phyloP scores from a whole-genome alignment of 768 basidiomycete species.

The Mycena latifolia region DNA sequence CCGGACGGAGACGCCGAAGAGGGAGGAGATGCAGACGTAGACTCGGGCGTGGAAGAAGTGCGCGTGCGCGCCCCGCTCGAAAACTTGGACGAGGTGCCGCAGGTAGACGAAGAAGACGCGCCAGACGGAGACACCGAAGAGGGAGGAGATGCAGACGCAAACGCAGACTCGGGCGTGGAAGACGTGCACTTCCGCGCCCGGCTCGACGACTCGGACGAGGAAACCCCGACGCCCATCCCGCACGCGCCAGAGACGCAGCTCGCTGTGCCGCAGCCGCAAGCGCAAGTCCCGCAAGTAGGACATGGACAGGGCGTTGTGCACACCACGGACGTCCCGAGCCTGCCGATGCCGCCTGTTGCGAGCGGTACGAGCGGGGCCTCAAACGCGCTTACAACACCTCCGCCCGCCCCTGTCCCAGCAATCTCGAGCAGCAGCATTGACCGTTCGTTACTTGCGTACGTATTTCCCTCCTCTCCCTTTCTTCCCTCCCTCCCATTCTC shows the following conservation, averaged over 20 bases:
- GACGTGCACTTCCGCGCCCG: constrained; percentile 6
- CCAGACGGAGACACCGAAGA: constrained; percentile 3
- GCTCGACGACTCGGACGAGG: constrained; percentile 2
- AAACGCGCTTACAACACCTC: constrained; percentile 6
- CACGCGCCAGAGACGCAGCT: not conserved
- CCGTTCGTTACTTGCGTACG: constrained; percentile 7
- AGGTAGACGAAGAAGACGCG: constrained; percentile 3
- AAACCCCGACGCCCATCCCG: not conserved
- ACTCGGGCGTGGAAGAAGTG: constrained; percentile 4
- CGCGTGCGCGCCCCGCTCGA: constrained; percentile 2
- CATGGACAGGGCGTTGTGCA: constrained; percentile 9
- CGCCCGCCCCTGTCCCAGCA: constrained; percentile 9
- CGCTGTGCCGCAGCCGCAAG: constrained; percentile 3
- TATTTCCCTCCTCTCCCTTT: constrained; percentile 7
- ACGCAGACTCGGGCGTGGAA: constrained; percentile 10
- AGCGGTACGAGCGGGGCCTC: constrained; percentile 12
- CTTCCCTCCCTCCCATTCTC: not conserved
- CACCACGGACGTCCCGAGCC: constrained; percentile 13
- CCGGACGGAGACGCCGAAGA: too few relatives aligned
- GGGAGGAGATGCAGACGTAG: too few relatives aligned
- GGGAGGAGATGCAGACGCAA: not conserved
- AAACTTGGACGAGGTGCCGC: not conserved
- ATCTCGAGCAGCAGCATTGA: constrained; percentile 10
- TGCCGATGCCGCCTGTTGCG: not conserved
- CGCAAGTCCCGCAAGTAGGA: constrained; percentile 10